Evolutionary conservation across 1,284 basidiomycete species (phyloP), one percentile per base, ranked within the genome.

Genomic region (Stereum hirsutum): DNA sequence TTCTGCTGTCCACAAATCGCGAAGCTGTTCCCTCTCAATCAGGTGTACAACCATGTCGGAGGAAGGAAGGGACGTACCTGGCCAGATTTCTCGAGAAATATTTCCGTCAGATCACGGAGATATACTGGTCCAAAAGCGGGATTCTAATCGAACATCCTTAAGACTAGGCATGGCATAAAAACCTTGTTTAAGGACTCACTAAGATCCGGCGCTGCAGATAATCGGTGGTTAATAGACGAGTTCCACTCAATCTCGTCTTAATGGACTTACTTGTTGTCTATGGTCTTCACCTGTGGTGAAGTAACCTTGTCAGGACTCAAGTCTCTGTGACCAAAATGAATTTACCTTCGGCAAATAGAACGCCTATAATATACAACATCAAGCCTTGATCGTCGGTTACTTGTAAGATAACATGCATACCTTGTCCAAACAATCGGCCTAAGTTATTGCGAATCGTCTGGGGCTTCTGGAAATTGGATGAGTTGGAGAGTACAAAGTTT

Each of bases 401-500:
- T 8, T 17, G 20, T 8, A 31, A 24, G 5, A 39, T 21, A 11
- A 39, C 6, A 33, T 1, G 15, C 46, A 17, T 30, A 67, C 75
- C 74, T 46, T 58, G 48, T 5, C 75, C 75, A 19, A 77, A 46
- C 11, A 75, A 48, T 4, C 58, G 59, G 11, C 52, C 45, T 2
- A 77, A 52, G 21, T 47, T 54, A 41, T 61, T 61, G 2, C 68
- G 60, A 1, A 58, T 49, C 14, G 54, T 25, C 12, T 60, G 57
- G 0, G 72, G 64, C 48, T 72, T 77, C 49, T 70, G 64, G 52
- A 70, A 78, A 10, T 60, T 59, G 34, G 65, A 51, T 34, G 55
- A 63, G 46, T 72, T 68, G 52, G 63, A 66, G 14, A 77, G 49
- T 37, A 78, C 54, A 52, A 78, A 68, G 39, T 65, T 65, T 14